Conservation (phyloP, 2,329 filamentous ascomycete species). For the Ilyonectria destructans region DNA sequence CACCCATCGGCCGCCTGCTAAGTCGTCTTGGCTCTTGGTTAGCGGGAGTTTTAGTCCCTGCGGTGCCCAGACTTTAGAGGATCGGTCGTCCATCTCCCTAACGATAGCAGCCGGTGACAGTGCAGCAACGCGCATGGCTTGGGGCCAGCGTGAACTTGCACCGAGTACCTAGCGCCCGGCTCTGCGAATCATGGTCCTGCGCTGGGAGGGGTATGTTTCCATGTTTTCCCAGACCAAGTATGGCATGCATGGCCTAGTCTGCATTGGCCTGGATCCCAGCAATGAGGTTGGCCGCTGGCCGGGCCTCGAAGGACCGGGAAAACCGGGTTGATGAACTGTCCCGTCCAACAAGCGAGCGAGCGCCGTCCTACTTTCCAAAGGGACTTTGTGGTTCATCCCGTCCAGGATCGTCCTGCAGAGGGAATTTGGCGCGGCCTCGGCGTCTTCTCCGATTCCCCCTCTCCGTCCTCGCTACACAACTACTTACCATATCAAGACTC, state of each 20-base stretch:
- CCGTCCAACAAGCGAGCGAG: conserved; percentile 16
- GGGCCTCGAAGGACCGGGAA: conserved; percentile 13
- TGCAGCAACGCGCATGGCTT: conserved; percentile 29
- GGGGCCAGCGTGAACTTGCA: conserved; percentile 30
- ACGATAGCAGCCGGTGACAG: conserved; percentile 18
- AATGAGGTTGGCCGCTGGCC: conserved; percentile 25
- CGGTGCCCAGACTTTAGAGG: conserved; percentile 28
- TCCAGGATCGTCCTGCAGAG: conserved; percentile 31
- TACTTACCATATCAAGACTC: conserved; percentile 11
- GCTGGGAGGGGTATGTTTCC: conserved; percentile 26
- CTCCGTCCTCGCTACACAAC: conserved; percentile 1
- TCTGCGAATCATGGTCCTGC: conserved; percentile 27
- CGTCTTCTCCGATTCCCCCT: conserved; percentile 11
- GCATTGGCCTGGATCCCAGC: conserved; percentile 31
- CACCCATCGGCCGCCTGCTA: conserved; percentile 37
- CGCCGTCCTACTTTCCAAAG: conserved; percentile 12
- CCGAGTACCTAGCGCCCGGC: conserved; percentile 2
- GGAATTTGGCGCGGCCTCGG: conserved; percentile 27
- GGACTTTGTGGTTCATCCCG: conserved; percentile 27
- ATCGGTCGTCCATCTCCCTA: conserved; percentile 19
- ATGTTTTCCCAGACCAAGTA: conserved; percentile 32
- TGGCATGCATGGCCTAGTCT: conserved; percentile 36
- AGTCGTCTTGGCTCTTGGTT: conserved; percentile 36
- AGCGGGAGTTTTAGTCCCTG: conserved; percentile 42
- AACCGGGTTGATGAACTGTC: conserved; percentile 28